Percentiles rank a stretch among this genome's conserved stretches.
phyloP scores from a whole-genome alignment of 2,329 filamentous ascomycete genomes.

The Albophoma yamanashiensis region DNA sequence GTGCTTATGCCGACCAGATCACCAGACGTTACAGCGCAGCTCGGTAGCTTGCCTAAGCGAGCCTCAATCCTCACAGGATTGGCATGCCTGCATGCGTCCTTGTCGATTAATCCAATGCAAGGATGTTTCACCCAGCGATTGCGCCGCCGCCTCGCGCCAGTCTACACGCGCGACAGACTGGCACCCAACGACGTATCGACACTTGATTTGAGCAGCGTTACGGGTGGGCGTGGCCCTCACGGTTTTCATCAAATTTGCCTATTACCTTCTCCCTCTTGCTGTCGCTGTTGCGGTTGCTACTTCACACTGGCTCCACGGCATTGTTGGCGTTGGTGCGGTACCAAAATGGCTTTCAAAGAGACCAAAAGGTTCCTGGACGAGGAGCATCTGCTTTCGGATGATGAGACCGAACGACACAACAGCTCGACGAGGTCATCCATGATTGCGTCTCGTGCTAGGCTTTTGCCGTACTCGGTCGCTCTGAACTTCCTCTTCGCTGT shows the following conservation, averaged over 20 bases:
- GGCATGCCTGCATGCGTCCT: neutral
- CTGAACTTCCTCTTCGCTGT: neutral
- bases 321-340: neutral
- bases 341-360: neutral
- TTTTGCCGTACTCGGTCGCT: neutral
- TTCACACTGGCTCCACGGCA: neutral
- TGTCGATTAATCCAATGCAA: neutral
- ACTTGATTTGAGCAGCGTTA: neutral
- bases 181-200: neutral
- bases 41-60: neutral
- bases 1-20: neutral
- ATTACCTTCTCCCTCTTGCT: neutral
- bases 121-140: neutral
- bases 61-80: neutral
- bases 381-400: neutral
- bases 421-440: neutral
- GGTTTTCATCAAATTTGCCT: neutral
- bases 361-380: neutral
- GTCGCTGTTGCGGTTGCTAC: neutral
- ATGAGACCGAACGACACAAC: neutral
- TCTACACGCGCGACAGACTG: neutral
- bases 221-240: too few species aligned
- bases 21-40: neutral
- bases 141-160: neutral
- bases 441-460: neutral